Evolutionary conservation across 1,284 basidiomycete genomes (phyloP).

Genomic region (Pseudozyma thailandica): DNA sequence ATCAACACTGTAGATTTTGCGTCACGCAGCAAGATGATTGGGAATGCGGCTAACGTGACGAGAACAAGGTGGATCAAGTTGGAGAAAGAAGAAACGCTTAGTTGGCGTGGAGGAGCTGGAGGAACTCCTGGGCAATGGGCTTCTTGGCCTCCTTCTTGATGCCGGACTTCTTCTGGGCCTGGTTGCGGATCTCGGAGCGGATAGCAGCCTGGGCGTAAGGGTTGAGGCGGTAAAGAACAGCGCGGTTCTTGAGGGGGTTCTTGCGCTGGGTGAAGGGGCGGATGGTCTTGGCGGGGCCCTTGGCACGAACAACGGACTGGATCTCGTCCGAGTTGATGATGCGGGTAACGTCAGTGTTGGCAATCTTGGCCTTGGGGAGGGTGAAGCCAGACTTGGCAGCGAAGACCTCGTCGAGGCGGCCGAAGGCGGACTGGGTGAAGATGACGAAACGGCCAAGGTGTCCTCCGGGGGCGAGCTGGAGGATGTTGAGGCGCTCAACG

Average conservation of each 20-base stretch:
- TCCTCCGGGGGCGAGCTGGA: conserved; percentile 99
- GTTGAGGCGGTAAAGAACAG: conserved; percentile 97
- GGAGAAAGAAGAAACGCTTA: conserved; percentile 25
- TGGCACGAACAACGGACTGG: conserved; percentile 85
- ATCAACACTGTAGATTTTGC: conserved; percentile 12
- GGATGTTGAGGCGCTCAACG: conserved; percentile 93
- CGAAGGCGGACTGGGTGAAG: conserved; percentile 97
- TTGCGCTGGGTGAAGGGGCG: conserved; percentile 99
- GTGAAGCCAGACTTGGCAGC: conserved; percentile 83
- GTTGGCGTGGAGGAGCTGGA: conserved; percentile 75
- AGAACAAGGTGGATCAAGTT: conserved; percentile 1
- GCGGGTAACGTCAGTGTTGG: conserved; percentile 95
- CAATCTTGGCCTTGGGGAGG: conserved; percentile 80
- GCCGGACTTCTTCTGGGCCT: conserved; percentile 61
- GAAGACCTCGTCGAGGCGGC: conserved; percentile 91
- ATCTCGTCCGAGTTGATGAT: conserved; percentile 82
- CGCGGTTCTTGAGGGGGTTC: conserved; percentile 93
- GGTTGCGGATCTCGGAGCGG: conserved; percentile 62
- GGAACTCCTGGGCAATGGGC: conserved; percentile 85
- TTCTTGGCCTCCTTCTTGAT: conserved; percentile 62
- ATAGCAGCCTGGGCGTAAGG: conserved; percentile 82
- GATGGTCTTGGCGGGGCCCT: conserved; percentile 81
- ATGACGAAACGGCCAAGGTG: conserved; percentile 99
- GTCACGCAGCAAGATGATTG: conserved; percentile 19
- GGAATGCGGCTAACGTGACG: conserved; percentile 2